These are phyloP conservation scores for Cucurbita argyrosperma DNA, from an alignment of 306 rosid genomes.

Conservation along the genomic window DNA sequence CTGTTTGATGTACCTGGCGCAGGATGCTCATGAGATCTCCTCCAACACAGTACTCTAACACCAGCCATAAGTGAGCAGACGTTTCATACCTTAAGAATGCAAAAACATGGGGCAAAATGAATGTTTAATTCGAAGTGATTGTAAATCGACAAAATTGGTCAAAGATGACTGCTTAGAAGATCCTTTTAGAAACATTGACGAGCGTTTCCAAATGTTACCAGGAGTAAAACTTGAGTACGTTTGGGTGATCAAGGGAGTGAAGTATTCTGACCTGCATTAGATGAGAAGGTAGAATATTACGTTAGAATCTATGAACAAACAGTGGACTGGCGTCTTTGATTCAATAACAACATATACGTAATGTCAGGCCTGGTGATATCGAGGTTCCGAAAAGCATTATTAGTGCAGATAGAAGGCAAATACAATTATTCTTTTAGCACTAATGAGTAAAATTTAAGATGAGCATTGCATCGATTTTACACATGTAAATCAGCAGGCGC, in stretches of 20 bases:
- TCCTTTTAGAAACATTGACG: background rate
- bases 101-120: background rate
- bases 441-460: background rate
- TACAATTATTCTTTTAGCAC: background rate
- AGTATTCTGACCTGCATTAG: constrained; percentile 75
- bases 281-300: background rate
- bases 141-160: background rate
- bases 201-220: constrained; percentile 31
- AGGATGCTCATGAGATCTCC: constrained; percentile 77
- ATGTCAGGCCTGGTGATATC: background rate
- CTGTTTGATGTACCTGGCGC: constrained; percentile 45
- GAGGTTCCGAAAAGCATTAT: background rate
- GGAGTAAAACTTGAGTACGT: constrained; percentile 62
- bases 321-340: background rate
- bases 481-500: background rate
- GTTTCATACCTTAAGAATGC: constrained; percentile 72
- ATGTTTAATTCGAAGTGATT: background rate
- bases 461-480: background rate
- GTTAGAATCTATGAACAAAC: background rate
- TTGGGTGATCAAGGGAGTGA: constrained; percentile 64
- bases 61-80: constrained; percentile 94
- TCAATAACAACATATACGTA: background rate
- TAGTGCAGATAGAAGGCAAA: background rate
- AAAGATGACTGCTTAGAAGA: background rate
- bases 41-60: constrained; percentile 91